Evolutionary conservation across 2,329 filamentous ascomycete species (phyloP).

Genomic region (Hortaea werneckii): DNA sequence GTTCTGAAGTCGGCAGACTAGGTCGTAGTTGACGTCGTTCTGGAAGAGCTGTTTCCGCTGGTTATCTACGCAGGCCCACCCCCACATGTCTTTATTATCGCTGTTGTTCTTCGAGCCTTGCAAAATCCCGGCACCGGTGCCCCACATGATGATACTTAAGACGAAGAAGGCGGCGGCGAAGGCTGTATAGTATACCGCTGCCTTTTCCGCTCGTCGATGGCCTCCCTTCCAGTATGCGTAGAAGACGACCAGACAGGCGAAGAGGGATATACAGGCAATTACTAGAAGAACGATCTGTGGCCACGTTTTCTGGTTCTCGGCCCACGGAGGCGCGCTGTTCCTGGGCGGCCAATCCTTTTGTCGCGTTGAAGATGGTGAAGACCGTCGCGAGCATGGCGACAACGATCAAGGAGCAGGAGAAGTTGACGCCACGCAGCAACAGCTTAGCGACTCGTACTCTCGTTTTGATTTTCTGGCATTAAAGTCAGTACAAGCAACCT

Average conservation of each 20-base stretch:
- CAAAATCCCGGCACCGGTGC: conserved; percentile 70
- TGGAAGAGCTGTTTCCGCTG: conserved; percentile 62
- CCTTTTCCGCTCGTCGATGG: conserved; percentile 80
- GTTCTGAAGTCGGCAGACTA: conserved; percentile 88
- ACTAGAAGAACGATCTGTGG: conserved; percentile 75
- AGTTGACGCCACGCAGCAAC: conserved; percentile 88
- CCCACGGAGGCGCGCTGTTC: conserved; percentile 80
- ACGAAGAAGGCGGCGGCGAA: conserved; percentile 92
- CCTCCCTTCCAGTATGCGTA: conserved; percentile 80
- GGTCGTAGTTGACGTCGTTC: conserved; percentile 73
- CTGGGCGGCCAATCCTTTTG: conserved; percentile 60
- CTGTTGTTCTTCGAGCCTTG: conserved; percentile 66
- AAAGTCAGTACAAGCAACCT: neutral
- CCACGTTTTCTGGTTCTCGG: conserved; percentile 68
- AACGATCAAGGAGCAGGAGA: conserved; percentile 92
- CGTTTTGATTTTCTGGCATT: conserved; percentile 72
- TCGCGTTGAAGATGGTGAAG: conserved; percentile 86
- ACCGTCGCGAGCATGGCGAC: conserved; percentile 81
- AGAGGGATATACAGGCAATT: conserved; percentile 70
- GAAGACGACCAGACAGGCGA: conserved; percentile 70
- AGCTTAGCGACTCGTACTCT: conserved; percentile 90
- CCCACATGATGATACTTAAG: conserved; percentile 88
- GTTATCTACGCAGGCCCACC: conserved; percentile 94
- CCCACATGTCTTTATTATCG: conserved; percentile 85
- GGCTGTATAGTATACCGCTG: conserved; percentile 87